Conservation (phyloP, 2,329 filamentous ascomycete genomes). For the Emmonsia crescens region DNA sequence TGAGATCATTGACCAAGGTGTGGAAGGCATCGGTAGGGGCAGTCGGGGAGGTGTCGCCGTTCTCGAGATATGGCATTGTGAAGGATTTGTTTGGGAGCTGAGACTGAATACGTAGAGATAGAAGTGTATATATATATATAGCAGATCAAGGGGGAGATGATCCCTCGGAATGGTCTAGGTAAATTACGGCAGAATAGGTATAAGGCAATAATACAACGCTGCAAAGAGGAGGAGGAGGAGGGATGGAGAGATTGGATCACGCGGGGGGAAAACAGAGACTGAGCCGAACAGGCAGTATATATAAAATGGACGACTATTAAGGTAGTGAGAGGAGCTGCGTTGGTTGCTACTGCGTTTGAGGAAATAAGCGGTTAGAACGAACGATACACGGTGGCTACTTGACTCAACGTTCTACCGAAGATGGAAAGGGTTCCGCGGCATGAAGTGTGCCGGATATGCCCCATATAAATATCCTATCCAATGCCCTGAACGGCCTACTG, state of each 20-base stretch:
- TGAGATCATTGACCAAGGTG: constrained; percentile 61
- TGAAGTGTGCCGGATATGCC: not conserved
- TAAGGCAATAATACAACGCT: not conserved
- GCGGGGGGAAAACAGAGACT: not conserved
- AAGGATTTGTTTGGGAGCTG: not conserved
- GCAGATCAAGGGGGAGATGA: not conserved
- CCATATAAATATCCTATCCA: too few relatives aligned
- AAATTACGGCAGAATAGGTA: not conserved
- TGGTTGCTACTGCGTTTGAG: not conserved
- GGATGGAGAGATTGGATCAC: not conserved
- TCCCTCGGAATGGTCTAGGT: not conserved
- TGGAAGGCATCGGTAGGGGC: constrained; percentile 44
- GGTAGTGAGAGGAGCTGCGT: too few relatives aligned
- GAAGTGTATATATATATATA: not conserved
- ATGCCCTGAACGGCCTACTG: not conserved
- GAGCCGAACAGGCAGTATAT: not conserved
- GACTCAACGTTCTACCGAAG: not conserved
- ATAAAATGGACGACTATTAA: too few relatives aligned
- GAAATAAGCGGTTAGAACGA: not conserved
- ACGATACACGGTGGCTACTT: not conserved
- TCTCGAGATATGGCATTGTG: constrained; percentile 27
- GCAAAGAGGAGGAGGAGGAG: not conserved
- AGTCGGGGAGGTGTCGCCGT: constrained; percentile 9
- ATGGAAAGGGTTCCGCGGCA: too few relatives aligned
- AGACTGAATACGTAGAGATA: not conserved